Conservation (phyloP, 768 basidiomycete species). For the Boletus rufocinnamomeus region DNA sequence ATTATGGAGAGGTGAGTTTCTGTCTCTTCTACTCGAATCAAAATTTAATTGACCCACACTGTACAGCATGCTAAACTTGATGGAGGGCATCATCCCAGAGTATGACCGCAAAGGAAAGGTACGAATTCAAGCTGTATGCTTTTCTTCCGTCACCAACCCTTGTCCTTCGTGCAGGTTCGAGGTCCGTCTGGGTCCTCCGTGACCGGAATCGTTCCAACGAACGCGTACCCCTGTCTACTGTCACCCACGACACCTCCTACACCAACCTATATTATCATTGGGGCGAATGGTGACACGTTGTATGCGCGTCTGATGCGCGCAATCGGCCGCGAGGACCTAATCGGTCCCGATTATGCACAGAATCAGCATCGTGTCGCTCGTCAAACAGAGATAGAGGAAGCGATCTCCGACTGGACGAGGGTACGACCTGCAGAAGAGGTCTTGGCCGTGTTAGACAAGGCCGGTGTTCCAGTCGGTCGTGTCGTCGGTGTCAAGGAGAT, state of each 20-base stretch:
- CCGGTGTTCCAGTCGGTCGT: constrained; percentile 63
- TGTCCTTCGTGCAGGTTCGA: constrained; percentile 46
- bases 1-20: constrained; percentile 62
- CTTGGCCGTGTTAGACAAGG: constrained; percentile 46
- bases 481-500: constrained; percentile 66
- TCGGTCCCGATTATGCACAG: constrained; percentile 50
- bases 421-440: constrained; percentile 54
- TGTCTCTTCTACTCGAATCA: background rate
- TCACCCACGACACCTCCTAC: constrained; percentile 39
- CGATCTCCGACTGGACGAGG: constrained; percentile 62
- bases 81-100: constrained; percentile 78
- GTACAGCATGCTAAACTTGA: constrained; percentile 68
- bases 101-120: constrained; percentile 73
- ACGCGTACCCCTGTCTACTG: constrained; percentile 68
- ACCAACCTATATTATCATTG: constrained; percentile 66
- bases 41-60: background rate
- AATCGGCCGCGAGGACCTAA: constrained; percentile 60
- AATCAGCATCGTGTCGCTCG: constrained; percentile 45
- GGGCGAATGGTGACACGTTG: constrained; percentile 70
- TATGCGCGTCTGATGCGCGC: constrained; percentile 66
- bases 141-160: background rate
- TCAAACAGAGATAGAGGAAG: constrained; percentile 56
- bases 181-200: constrained; percentile 75
- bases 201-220: constrained; percentile 75
- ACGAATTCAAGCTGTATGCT: background rate